Evolutionary conservation across 495 filamentous ascomycete species (phyloP).

Genomic region (Tuber melanosporum): DNA sequence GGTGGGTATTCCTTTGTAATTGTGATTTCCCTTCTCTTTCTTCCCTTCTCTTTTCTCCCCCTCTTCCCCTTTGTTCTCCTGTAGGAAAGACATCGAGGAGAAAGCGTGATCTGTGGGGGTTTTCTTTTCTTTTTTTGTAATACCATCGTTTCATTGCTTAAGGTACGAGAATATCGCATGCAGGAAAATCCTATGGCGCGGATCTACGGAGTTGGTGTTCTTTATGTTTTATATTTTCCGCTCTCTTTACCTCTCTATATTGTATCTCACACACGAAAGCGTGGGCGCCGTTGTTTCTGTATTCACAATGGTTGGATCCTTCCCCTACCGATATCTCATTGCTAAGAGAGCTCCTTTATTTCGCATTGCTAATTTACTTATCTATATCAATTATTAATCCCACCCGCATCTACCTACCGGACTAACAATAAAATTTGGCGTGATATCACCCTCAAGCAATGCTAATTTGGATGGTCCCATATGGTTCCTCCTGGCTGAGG

Average conservation of each 20-base stretch:
- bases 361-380: background rate
- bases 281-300: background rate
- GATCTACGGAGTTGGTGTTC: background rate
- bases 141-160: too few relatives aligned
- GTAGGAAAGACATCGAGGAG: background rate
- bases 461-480: constrained; percentile 35
- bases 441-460: constrained; percentile 13
- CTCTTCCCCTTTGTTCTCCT: background rate
- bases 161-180: too few relatives aligned
- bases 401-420: background rate
- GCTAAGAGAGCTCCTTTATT: background rate
- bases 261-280: background rate
- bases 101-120: background rate
- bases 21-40: background rate
- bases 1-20: constrained; percentile 10
- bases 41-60: constrained; percentile 7
- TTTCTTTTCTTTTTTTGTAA: background rate
- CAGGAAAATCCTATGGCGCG: too few relatives aligned
- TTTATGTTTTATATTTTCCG: background rate
- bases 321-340: background rate
- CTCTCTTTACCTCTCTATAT: background rate
- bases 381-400: background rate
- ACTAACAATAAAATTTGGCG: background rate
- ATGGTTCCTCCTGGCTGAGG: constrained; percentile 47
- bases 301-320: background rate